phyloP scores from a whole-genome alignment of 768 basidiomycete species.

The Tricholoma furcatifolium region DNA sequence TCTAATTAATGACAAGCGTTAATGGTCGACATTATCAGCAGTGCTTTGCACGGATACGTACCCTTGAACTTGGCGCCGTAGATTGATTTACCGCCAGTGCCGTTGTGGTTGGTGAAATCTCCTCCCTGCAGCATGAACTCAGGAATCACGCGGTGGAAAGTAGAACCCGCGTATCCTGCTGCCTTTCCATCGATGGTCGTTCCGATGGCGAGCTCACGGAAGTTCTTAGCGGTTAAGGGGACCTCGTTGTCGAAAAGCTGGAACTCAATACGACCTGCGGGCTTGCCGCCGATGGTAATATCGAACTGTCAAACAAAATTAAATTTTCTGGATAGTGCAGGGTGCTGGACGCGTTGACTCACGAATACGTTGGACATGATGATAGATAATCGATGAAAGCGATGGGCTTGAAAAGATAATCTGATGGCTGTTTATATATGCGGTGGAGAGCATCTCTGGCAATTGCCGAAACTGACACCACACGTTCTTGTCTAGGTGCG shows the following conservation, averaged over 20 bases:
- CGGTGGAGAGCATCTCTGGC: slow-evolving; percentile 5
- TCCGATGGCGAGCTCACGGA: slow-evolving; percentile 86
- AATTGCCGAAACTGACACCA: slow-evolving; percentile 12
- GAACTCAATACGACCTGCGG: slow-evolving; percentile 69
- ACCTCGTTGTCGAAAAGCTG: slow-evolving; percentile 81
- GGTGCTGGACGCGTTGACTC: slow-evolving; percentile 18
- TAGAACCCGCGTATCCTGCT: slow-evolving; percentile 65
- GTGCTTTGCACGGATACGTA: slow-evolving; percentile 23
- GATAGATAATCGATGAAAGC: background rate
- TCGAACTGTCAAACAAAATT: slow-evolving; percentile 52
- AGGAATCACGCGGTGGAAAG: slow-evolving; percentile 85
- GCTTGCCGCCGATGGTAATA: slow-evolving; percentile 43
- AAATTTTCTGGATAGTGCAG: background rate
- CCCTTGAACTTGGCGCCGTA: slow-evolving; percentile 69
- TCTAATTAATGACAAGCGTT: slow-evolving; percentile 40
- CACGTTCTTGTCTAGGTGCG: background rate
- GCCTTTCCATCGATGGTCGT: no score
- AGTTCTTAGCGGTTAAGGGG: slow-evolving; percentile 77
- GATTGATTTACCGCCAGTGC: slow-evolving; percentile 81
- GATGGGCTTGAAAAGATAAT: no score
- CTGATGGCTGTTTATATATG: no score
- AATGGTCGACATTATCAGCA: background rate
- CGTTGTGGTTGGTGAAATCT: slow-evolving; percentile 70
- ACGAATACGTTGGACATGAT: slow-evolving; percentile 40
- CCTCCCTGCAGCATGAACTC: slow-evolving; percentile 89